phyloP scores from a whole-genome alignment of 805 yeast species.

The Metschnikowia corniflorae region DNA sequence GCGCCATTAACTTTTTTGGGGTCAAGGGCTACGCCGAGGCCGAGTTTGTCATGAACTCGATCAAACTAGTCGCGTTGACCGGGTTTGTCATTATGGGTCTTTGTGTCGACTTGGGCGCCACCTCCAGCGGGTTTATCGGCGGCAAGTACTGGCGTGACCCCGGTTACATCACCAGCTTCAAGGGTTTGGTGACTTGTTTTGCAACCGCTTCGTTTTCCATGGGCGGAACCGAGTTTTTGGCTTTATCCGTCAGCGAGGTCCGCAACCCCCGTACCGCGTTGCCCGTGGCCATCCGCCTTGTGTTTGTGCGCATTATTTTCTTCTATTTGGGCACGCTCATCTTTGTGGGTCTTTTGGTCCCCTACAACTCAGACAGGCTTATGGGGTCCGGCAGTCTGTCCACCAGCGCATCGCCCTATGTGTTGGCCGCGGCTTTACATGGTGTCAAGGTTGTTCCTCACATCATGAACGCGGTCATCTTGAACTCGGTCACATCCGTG shows the following conservation, averaged over 20 bases:
- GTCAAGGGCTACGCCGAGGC: conserved; percentile 47
- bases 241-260: conserved; percentile 38
- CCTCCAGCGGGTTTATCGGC: conserved; percentile 33
- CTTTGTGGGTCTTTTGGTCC: conserved; percentile 39
- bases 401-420: conserved; percentile 28
- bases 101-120: conserved; percentile 35
- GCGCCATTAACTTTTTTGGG: conserved; percentile 44
- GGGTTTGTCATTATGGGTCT: conserved; percentile 43
- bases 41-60: conserved; percentile 37
- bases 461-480: conserved; percentile 31
- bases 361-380: conserved; percentile 29
- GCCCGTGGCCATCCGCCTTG: conserved; percentile 40
- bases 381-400: conserved; percentile 34
- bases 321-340: conserved; percentile 39
- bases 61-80: conserved; percentile 34
- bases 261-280: conserved; percentile 37
- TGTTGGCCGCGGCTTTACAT: conserved; percentile 27
- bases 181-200: conserved; percentile 38
- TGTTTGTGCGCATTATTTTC: conserved; percentile 35
- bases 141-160: conserved; percentile 42
- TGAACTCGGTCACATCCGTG: conserved; percentile 31
- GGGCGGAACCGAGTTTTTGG: conserved; percentile 41
- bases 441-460: conserved; percentile 27
- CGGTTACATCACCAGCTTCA: conserved; percentile 35
- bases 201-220: conserved; percentile 40